phyloP scores from a whole-genome alignment of 2,329 filamentous ascomycete genomes.

The Diaporthe aspalathi region DNA sequence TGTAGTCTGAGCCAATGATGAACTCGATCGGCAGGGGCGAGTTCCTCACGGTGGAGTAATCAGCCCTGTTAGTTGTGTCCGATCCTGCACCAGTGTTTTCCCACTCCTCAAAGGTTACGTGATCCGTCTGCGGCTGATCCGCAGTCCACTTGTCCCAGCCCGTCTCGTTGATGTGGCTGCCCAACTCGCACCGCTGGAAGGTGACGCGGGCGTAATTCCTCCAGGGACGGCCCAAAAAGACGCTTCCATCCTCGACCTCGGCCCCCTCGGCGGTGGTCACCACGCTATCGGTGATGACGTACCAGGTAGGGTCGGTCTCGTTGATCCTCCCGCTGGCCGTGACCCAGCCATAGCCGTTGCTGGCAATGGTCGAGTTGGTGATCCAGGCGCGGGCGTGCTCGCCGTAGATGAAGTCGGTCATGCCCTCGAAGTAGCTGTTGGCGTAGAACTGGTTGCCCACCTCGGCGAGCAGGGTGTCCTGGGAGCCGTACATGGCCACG shows the following conservation, averaged over 20 bases:
- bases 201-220: conserved; percentile 59
- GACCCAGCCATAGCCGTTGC: conserved; percentile 58
- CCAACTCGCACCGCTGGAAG: conserved; percentile 59
- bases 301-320: conserved; percentile 56
- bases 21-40: conserved; percentile 49
- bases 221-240: conserved; percentile 66
- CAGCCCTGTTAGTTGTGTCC: conserved; percentile 57
- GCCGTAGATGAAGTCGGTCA: conserved; percentile 71
- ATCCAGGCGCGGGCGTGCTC: conserved; percentile 65
- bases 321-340: conserved; percentile 55
- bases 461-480: conserved; percentile 65
- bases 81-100: conserved; percentile 62
- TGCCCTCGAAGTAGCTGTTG: conserved; percentile 64
- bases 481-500: conserved; percentile 63
- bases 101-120: conserved; percentile 65
- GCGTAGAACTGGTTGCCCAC: conserved; percentile 66
- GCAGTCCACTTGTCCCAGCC: conserved; percentile 63
- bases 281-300: conserved; percentile 65
- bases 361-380: conserved; percentile 59
- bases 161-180: conserved; percentile 59
- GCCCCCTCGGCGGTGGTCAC: conserved; percentile 53
- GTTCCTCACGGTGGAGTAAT: conserved; percentile 55
- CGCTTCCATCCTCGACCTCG: conserved; percentile 53
- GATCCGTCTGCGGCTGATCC: conserved; percentile 56
- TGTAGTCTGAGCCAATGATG: conserved; percentile 9